Conservation (phyloP, 202 grass and related monocot genomes). For the Setaria italica region DNA sequence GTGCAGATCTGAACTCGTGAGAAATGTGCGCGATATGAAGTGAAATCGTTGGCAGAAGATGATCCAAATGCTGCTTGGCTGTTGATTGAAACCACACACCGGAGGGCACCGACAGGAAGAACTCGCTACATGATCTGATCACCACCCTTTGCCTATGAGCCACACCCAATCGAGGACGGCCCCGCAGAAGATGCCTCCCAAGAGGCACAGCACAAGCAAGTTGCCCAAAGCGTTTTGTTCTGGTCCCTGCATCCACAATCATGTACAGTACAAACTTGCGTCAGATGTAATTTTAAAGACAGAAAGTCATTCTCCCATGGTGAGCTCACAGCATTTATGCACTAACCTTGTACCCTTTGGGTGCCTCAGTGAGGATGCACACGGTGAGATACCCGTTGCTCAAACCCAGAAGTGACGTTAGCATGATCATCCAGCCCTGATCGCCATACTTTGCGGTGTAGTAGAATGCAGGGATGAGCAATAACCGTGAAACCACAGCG, state of each 20-base stretch:
- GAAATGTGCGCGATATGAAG: neutral
- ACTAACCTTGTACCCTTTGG: conserved; percentile 71
- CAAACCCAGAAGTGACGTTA: conserved; percentile 67
- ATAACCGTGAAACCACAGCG: conserved; percentile 54
- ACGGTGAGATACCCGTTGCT: conserved; percentile 74
- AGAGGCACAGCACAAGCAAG: conserved; percentile 61
- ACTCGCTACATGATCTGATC: conserved; percentile 7
- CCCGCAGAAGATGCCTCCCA: conserved; percentile 64
- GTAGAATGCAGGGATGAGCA: conserved; percentile 75
- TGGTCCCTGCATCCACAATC: conserved; percentile 55
- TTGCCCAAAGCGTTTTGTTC: conserved; percentile 83
- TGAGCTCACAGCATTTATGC: neutral
- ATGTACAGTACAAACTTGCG: neutral
- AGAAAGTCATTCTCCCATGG: neutral
- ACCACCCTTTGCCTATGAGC: conserved; percentile 78
- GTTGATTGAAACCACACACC: neutral
- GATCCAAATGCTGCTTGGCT: neutral
- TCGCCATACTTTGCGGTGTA: conserved; percentile 67
- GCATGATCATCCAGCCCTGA: conserved; percentile 76
- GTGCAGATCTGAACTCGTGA: neutral
- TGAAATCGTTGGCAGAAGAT: neutral
- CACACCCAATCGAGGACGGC: conserved; percentile 65
- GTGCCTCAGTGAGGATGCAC: conserved; percentile 61
- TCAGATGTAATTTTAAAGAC: neutral
- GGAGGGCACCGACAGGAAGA: neutral